Evolutionary conservation across 805 yeast species (phyloP).

Genomic region (Yamadazyma ubonensis): DNA sequence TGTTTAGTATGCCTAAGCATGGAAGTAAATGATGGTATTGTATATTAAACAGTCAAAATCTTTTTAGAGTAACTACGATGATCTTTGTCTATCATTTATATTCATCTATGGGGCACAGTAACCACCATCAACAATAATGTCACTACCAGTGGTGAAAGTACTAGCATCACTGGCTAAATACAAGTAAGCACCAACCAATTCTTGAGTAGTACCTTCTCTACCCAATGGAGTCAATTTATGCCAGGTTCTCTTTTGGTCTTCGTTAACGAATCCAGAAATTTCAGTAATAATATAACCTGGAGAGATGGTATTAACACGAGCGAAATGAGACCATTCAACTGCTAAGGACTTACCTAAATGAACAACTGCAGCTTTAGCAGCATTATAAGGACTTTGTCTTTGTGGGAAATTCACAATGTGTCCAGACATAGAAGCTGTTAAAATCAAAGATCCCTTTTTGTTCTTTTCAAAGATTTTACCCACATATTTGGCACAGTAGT

Average conservation of each 20-base stretch:
- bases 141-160: constrained; percentile 45
- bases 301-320: constrained; percentile 42
- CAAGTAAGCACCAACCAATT: constrained; percentile 47
- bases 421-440: constrained; percentile 50
- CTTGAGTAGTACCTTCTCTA: constrained; percentile 44
- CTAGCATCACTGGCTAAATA: constrained; percentile 46
- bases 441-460: constrained; percentile 42
- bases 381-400: constrained; percentile 46
- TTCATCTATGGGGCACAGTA: constrained; percentile 32
- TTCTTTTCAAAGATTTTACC: constrained; percentile 40
- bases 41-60: too few relatives aligned
- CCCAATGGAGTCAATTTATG: constrained; percentile 44
- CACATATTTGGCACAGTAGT: constrained; percentile 43
- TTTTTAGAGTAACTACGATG: too few relatives aligned
- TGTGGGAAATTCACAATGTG: constrained; percentile 48
- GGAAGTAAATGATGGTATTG: too few relatives aligned
- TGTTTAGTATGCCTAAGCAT: too few relatives aligned
- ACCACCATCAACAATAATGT: constrained; percentile 48
- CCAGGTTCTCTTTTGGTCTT: constrained; percentile 36
- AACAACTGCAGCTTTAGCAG: constrained; percentile 45
- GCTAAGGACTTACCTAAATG: constrained; percentile 46
- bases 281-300: constrained; percentile 47
- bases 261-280: constrained; percentile 36
- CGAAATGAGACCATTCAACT: constrained; percentile 49
- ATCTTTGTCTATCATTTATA: too few relatives aligned